Evolutionary conservation across 805 yeast genomes (phyloP), one percentile per base, ranked within the genome.

Genomic region (Brettanomyces bruxellensis): DNA sequence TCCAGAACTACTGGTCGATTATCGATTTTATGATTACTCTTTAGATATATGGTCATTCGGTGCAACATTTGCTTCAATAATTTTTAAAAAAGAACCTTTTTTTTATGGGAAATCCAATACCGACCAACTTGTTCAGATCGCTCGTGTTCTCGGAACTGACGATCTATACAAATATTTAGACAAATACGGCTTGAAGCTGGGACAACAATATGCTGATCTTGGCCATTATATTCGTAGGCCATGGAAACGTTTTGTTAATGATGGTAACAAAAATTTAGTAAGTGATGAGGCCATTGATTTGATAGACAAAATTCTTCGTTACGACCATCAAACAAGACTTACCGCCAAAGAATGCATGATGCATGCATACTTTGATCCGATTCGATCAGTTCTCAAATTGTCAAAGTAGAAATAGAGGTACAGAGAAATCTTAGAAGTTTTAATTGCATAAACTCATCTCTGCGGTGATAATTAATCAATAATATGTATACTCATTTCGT

Each of bases 41-140:
- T 72, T 90, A 46, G 97, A 90, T 64, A 64, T 90, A 57, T 90
- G 97, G 97, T 86, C 95, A 1, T 83, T 86, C 47, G 97, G 97
- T 39, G 90, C 95, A 38, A 88, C 88, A 78, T 66, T 89, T 50
- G 96, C 96, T 4, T 85, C 96, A 5, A 85, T 90, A 61, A 78
- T 89, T 25, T 90, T 90, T 70, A 82, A 84, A 60, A 85, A 82
- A 62, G 97, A 90, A 56, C 96, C 96, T 5, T 86, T 90, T 54
- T 90, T 90, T 72, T 84, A 87, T 56, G 97, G 97, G 22, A 84
- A 81, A 48, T 85, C 95, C 43, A 89, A 90, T 64, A 83, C 85
- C 39, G 96, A 90, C 64, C 97, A 90, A 64, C 70, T 90, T 55
- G 88, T 90, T 43, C 91, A 90, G 62, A 90, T 90, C 52, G 89